Conservation (phyloP, 129 eudicot species). For the Helichrysum umbraculigerum region DNA sequence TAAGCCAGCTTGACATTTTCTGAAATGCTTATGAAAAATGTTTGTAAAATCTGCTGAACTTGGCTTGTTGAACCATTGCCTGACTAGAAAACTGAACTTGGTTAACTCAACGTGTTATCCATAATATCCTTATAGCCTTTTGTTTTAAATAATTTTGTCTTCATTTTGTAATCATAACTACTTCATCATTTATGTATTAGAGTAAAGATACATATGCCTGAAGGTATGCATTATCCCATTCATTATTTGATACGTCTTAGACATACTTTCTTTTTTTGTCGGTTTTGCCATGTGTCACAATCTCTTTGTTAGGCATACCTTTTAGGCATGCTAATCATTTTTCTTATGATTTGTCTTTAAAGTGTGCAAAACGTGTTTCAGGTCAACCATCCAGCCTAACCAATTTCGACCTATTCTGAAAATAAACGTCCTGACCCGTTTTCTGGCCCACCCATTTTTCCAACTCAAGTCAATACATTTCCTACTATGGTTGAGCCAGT, state of each 20-base stretch:
- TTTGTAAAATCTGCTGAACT: background rate
- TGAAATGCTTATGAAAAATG: background rate
- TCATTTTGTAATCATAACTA: too few relatives aligned
- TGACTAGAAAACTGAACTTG: background rate
- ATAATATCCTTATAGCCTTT: slow-evolving; percentile 2
- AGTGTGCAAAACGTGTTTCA: background rate
- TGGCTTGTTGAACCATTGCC: background rate
- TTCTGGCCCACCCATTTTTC: background rate
- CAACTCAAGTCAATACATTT: background rate
- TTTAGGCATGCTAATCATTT: background rate
- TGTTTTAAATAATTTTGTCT: background rate
- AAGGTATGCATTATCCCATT: too few relatives aligned
- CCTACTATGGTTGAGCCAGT: slow-evolving; percentile 1
- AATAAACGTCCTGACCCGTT: background rate
- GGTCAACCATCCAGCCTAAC: background rate
- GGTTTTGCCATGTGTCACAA: background rate
- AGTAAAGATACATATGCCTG: too few relatives aligned
- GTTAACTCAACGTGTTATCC: background rate
- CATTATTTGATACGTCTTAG: too few relatives aligned
- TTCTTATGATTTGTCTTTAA: background rate
- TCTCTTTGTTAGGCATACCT: background rate
- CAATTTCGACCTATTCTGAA: background rate
- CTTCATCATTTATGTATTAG: too few relatives aligned
- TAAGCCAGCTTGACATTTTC: background rate
- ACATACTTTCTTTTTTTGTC: too few relatives aligned